Base-by-base conservation (phyloP, 2,329 filamentous ascomycete genomes). In the Calonectria pauciramosa region DNA sequence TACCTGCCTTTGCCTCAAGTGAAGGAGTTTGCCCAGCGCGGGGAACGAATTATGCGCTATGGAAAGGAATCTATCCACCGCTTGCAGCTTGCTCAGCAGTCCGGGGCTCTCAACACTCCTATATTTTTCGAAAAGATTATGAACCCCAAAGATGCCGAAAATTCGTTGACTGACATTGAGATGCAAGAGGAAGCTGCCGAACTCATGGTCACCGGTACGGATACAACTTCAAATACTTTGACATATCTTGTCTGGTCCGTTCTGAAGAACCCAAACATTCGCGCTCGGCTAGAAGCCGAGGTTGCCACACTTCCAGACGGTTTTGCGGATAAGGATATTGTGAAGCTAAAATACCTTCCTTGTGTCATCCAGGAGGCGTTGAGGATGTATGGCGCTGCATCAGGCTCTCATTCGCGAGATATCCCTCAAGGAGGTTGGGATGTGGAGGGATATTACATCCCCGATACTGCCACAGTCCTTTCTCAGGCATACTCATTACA, bases 321-420 rank as follows among this genome's bases (percentile, higher is more conserved):
- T 4, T 54, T 67, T n/a, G 8, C 47, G 3, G 64, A 54, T 34
- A 52, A 38, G 16, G 41, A 67, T 23, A 2, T 41, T 6, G 9
- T 7, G 3, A 28, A 41, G 30, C 47, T 67, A 9, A 26, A 34
- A 36, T 68, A 59, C 32, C n/a, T 76, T 3, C 41, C 59, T 3
- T 67, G 65, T 14, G 60, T 68, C 0, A 47, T 70, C 0, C 63
- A 41, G 7, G 70, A 75, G 1, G 28, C 73, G 1, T 51, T 76
- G 11, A 73, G 75, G 20, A 7, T 76, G 41, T 75, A 73, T 16
- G 73, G 70, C 0, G 60, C 75, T 18, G 73, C 52, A 20, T 70
- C 70, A 2, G 70, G 70, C 0, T 64, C 66, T 20, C 67, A 70
- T 4, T 60, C 63, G 5, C 52, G 73, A n/a, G 66, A 70, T 8